Base-by-base conservation (phyloP, 2,329 filamentous ascomycete genomes). In the Talaromyces rugulosus region DNA sequence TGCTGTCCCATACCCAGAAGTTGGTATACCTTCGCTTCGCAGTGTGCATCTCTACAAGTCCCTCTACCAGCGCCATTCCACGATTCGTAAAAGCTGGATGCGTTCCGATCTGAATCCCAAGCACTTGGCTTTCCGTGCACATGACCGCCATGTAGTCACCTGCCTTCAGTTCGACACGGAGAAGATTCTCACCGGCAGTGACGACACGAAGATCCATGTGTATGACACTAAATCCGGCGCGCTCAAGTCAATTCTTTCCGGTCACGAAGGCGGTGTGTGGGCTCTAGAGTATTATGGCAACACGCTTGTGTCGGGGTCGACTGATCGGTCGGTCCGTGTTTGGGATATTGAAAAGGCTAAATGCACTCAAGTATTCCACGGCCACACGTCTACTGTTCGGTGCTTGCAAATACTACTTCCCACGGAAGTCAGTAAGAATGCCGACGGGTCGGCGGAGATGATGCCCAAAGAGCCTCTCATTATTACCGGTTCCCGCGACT, bases 211-310 rank as follows among this genome's bases (percentile, higher is more conserved):
- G 65, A 99, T 99, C 70, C 93, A 99, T 70, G 92, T 99, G 34
- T 99, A 98, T 75, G 93, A 98, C 72, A 98, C 95, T 12, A 96
- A 95, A 78, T 97, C 93, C 0, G 95, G 95, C 62, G 89, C 89
- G 66, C 79, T 96, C 40, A 86, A 90, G 55, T 91, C 87, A 71
- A 91, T 89, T 66, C 85, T 99, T 2, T 89, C 93, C 70, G 95
- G 95, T 1, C 95, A 99, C 68, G 95, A 99, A 75, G 95, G 95
- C 36, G 95, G 95, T 53, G 95, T 99, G 1, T 99, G 95, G 95
- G 95, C 95, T 33, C 79, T 99, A 59, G 93, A 98, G 74, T 99
- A 98, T 72, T 89, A 97, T 72, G 94, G 93, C 57, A 97, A 98
- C 72, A 92, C 91, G 16, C 80, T 99, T 23, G 95, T 99, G 2